Conservation (phyloP, 768 basidiomycete genomes). For the Termitomyces sp. region DNA sequence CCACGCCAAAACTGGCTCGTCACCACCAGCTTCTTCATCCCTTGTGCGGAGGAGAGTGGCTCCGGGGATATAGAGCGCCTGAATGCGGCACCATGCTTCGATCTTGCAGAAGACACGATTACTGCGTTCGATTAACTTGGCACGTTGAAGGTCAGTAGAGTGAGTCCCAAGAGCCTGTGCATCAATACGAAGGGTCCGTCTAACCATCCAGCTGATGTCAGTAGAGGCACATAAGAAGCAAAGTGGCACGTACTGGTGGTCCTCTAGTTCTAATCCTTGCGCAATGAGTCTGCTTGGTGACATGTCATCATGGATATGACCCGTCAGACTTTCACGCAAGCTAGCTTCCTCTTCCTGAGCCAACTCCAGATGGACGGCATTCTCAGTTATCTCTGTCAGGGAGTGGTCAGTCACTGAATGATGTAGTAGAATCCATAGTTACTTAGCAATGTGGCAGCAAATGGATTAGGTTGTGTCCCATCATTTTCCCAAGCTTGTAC, state of each 20-base stretch:
- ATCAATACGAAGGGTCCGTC: slow-evolving; percentile 15
- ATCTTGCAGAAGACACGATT: slow-evolving; percentile 20
- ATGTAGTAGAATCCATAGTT: not conserved
- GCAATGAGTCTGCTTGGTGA: slow-evolving; percentile 20
- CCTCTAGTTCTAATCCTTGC: slow-evolving; percentile 12
- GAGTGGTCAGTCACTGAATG: not conserved
- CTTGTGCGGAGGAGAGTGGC: not conserved
- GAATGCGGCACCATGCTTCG: slow-evolving; percentile 23
- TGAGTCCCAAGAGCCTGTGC: slow-evolving; percentile 13
- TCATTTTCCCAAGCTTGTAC: slow-evolving; percentile 8
- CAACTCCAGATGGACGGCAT: slow-evolving; percentile 5
- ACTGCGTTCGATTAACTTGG: slow-evolving; percentile 22
- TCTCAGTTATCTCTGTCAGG: slow-evolving; percentile 5
- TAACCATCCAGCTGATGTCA: not conserved
- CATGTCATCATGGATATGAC: slow-evolving; percentile 9
- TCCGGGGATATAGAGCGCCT: slow-evolving; percentile 25
- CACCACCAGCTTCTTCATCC: slow-evolving; percentile 2
- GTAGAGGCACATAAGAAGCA: not conserved
- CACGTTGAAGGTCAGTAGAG: slow-evolving; percentile 24
- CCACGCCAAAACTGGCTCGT: not conserved
- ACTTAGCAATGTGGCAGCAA: not conserved
- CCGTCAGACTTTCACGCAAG: not conserved
- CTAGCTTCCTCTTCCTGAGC: slow-evolving; percentile 8
- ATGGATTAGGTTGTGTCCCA: slow-evolving; percentile 5
- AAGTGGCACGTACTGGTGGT: not conserved